phyloP scores from a whole-genome alignment of 2,329 filamentous ascomycete genomes.

The Verticillium nubilum region DNA sequence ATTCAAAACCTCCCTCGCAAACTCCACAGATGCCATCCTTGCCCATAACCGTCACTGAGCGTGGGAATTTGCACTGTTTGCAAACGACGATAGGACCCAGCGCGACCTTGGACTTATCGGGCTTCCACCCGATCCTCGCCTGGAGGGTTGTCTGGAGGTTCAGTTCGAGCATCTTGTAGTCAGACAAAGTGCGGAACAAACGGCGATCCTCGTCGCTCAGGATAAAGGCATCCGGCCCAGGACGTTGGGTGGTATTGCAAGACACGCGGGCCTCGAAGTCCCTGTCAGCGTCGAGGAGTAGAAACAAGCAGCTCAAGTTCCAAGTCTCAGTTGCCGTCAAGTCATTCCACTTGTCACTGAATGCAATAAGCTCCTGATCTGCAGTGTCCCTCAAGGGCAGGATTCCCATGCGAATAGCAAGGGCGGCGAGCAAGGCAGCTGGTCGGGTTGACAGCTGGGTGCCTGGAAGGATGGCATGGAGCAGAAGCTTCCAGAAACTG shows the following conservation, averaged over 20 bases:
- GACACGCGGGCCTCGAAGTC: conserved; percentile 23
- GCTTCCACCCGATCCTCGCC: conserved; percentile 38
- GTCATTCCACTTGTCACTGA: conserved; percentile 39
- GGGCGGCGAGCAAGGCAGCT: conserved; percentile 38
- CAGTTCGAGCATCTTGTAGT: conserved; percentile 38
- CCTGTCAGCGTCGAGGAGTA: conserved; percentile 41
- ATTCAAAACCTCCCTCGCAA: conserved; percentile 22
- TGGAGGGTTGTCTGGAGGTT: conserved; percentile 39
- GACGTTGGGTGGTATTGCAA: conserved; percentile 11
- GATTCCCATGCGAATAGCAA: conserved; percentile 43
- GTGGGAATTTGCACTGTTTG: conserved; percentile 33
- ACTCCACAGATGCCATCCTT: conserved; percentile 31
- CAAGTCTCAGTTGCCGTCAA: conserved; percentile 43
- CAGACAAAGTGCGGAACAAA: conserved; percentile 37
- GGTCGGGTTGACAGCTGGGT: conserved; percentile 39
- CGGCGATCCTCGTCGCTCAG: conserved; percentile 28
- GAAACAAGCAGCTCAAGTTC: conserved; percentile 36
- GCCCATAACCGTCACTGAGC: conserved; percentile 45
- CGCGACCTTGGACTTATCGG: conserved; percentile 33
- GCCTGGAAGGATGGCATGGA: conserved; percentile 42
- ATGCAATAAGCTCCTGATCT: conserved; percentile 33
- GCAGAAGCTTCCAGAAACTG: conserved; percentile 41
- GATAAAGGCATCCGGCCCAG: conserved; percentile 15
- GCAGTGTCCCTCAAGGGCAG: conserved; percentile 32
- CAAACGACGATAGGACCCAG: conserved; percentile 38